Evolutionary conservation across 139 green algal genomes (phyloP).

Genomic region (Trebouxia sp.): DNA sequence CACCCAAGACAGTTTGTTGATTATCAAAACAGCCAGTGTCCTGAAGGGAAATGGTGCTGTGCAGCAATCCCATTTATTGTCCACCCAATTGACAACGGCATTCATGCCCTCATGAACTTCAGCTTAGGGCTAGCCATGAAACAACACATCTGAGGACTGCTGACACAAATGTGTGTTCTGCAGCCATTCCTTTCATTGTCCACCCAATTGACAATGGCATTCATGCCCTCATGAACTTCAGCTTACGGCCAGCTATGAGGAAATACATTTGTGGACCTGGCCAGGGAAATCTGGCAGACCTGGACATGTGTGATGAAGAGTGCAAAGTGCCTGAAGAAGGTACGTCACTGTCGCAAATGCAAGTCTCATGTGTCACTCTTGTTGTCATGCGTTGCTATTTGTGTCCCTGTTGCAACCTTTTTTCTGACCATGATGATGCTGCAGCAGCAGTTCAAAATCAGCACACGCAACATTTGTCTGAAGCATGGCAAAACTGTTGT

Average conservation of each 20-base stretch:
- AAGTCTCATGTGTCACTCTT: too few relatives aligned
- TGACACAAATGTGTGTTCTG: too few relatives aligned
- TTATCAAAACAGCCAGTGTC: too few relatives aligned
- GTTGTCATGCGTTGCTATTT: too few relatives aligned
- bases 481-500: too few relatives aligned
- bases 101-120: conserved; percentile 69
- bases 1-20: background rate
- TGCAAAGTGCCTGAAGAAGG: conserved; percentile 27
- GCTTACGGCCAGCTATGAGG: conserved; percentile 56
- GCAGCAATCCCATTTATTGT: conserved; percentile 77
- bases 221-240: conserved; percentile 67
- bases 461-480: too few relatives aligned
- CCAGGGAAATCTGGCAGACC: conserved; percentile 40
- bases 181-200: conserved; percentile 77
- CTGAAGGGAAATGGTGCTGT: too few relatives aligned
- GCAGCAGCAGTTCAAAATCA: too few relatives aligned
- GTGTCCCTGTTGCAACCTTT: too few relatives aligned
- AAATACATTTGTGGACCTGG: conserved; percentile 55
- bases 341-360: too few relatives aligned
- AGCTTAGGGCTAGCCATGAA: conserved; percentile 58
- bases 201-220: conserved; percentile 74
- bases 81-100: conserved; percentile 70
- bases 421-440: too few relatives aligned
- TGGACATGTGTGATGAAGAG: conserved; percentile 46
- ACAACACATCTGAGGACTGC: conserved; percentile 57